Conservation (phyloP, 2,329 filamentous ascomycete species). For the Clonostachys byssicola region DNA sequence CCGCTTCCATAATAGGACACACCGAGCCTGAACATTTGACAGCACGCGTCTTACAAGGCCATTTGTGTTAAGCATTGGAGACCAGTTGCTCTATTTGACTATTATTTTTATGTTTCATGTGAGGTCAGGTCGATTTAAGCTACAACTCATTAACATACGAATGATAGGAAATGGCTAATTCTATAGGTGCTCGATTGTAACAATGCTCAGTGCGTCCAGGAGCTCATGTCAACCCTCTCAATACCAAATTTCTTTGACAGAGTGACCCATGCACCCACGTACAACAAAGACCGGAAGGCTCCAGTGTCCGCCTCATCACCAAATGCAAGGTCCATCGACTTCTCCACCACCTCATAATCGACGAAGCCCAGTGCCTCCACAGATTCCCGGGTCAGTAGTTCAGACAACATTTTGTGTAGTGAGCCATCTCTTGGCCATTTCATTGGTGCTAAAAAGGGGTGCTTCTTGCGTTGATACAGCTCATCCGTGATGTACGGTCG, state of each 20-base stretch:
- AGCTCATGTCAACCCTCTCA: no score
- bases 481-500: conserved; percentile 46
- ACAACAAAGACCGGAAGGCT: conserved; percentile 28
- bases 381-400: conserved; percentile 25
- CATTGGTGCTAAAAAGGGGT: conserved; percentile 41
- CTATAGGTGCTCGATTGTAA: no score
- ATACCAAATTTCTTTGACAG: conserved; percentile 35
- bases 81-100: no score
- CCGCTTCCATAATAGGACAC: no score
- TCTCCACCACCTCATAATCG: conserved; percentile 25
- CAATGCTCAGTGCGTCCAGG: no score
- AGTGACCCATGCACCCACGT: conserved; percentile 37
- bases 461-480: conserved; percentile 42
- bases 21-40: no score
- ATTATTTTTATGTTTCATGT: no score
- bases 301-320: conserved; percentile 20
- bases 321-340: conserved; percentile 30
- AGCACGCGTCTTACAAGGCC: no score
- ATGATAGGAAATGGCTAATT: no score
- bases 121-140: no score
- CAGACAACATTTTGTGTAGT: conserved; percentile 25
- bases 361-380: conserved; percentile 33
- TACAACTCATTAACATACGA: no score
- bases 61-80: no score
- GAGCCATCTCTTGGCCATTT: conserved; percentile 34